phyloP scores from a whole-genome alignment of 257 asterid genomes.

The Nicotiana knightiana region DNA sequence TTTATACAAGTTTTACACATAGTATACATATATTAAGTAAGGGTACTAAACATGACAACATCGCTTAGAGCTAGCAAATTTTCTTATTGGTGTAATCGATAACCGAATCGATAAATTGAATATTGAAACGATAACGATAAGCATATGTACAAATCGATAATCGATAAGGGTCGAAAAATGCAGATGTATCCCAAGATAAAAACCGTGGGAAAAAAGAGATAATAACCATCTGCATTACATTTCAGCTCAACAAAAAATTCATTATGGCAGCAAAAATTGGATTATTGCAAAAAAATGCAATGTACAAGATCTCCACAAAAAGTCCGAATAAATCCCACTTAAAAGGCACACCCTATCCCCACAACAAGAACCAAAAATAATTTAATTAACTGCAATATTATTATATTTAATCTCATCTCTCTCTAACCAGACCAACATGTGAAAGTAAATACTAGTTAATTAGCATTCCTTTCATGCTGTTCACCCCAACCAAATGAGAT shows the following conservation, averaged over 20 bases:
- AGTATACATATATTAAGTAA: no score
- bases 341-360: neutral
- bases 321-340: neutral
- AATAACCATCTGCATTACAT: neutral
- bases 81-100: no score
- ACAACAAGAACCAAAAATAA: neutral
- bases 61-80: no score
- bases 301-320: neutral
- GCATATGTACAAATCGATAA: no score
- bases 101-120: no score
- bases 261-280: conserved; percentile 1
- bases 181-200: neutral
- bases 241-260: neutral
- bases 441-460: conserved; percentile 1
- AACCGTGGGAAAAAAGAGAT: neutral
- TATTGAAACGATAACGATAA: no score
- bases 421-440: neutral
- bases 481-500: neutral
- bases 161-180: neutral
- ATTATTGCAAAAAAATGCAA: neutral
- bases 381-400: neutral
- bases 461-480: neutral
- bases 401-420: conserved; percentile 1
- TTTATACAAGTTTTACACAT: no score
- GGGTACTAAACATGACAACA: no score